A percentile compares a stretch with the other conserved stretches of the same genome.
Evolutionary conservation across 768 basidiomycete species (phyloP).

Genomic region (Ephemerocybe angulata): DNA sequence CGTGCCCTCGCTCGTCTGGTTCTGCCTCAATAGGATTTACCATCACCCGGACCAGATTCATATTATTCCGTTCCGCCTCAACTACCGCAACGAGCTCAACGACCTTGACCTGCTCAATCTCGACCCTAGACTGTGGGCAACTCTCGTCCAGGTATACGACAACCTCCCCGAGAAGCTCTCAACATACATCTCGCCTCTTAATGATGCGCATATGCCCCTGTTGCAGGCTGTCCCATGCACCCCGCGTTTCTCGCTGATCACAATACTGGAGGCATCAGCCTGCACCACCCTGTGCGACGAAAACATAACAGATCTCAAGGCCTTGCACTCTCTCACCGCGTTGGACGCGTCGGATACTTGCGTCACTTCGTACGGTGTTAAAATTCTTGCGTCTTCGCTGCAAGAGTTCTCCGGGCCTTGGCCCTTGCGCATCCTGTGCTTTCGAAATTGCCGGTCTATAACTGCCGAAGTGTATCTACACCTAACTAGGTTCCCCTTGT

Average conservation of each 20-base stretch:
- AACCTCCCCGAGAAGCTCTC: slow-evolving; percentile 43
- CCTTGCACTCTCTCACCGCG: slow-evolving; percentile 53
- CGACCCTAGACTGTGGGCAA: slow-evolving; percentile 62
- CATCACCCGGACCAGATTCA: slow-evolving; percentile 42
- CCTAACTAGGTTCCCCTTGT: slow-evolving; percentile 50
- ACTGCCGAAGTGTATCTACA: slow-evolving; percentile 38
- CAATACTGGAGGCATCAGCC: slow-evolving; percentile 55
- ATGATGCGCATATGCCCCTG: slow-evolving; percentile 49
- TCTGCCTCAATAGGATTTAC: slow-evolving; percentile 47
- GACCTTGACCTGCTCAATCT: slow-evolving; percentile 29
- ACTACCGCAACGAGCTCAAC: slow-evolving; percentile 38
- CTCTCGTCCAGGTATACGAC: slow-evolving; percentile 57
- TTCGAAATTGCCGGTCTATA: slow-evolving; percentile 52
- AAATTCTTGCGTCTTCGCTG: slow-evolving; percentile 48
- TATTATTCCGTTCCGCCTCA: slow-evolving; percentile 34
- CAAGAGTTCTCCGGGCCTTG: slow-evolving; percentile 43
- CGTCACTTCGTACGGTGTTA: slow-evolving; percentile 51
- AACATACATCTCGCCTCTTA: slow-evolving; percentile 46
- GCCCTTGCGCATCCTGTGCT: slow-evolving; percentile 54
- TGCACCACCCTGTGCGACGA: slow-evolving; percentile 58
- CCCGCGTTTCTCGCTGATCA: slow-evolving; percentile 57
- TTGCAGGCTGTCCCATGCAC: slow-evolving; percentile 57
- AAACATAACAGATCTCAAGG: slow-evolving; percentile 45
- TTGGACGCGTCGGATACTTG: slow-evolving; percentile 59
- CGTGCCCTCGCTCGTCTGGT: slow-evolving; percentile 50